These are phyloP conservation scores for Cucumis cinereus DNA, from an alignment of 306 rosid species.

Conservation along the genomic window DNA sequence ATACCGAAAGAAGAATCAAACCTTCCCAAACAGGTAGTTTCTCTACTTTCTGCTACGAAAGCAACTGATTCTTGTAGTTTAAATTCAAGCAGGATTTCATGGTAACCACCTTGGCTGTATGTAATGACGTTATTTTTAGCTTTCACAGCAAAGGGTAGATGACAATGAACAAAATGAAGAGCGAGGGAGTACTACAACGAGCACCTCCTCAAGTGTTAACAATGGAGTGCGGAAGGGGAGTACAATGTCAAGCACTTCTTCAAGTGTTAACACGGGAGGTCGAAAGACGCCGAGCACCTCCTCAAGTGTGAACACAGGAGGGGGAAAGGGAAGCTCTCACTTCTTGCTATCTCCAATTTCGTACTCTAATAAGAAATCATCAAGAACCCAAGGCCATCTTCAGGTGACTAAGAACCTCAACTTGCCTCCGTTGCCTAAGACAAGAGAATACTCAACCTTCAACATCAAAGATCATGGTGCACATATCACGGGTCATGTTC, in stretches of 20 bases:
- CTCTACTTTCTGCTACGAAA: neutral
- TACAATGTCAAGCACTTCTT: conserved; percentile 28
- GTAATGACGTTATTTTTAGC: conserved; percentile 23
- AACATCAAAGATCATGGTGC: conserved; percentile 19
- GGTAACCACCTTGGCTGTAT: neutral
- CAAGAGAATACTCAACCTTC: conserved; percentile 18
- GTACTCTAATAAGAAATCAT: conserved; percentile 18
- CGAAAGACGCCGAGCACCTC: conserved; percentile 29
- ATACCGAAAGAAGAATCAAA: conserved; percentile 22
- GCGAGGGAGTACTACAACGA: conserved; percentile 14
- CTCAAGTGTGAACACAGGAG: conserved; percentile 27
- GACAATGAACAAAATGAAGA: conserved; percentile 27
- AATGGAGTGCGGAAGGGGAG: conserved; percentile 15
- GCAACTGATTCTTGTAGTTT: neutral
- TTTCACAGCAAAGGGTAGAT: conserved; percentile 14
- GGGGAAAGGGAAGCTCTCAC: conserved; percentile 30
- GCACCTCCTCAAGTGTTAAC: conserved; percentile 39
- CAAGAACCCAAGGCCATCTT: conserved; percentile 13
- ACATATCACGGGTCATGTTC: conserved; percentile 23
- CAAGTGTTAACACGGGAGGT: conserved; percentile 27
- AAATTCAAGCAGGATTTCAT: neutral
- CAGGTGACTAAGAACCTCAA: conserved; percentile 10
- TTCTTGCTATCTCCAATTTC: conserved; percentile 23
- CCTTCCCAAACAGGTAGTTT: conserved; percentile 30
- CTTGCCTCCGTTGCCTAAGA: conserved; percentile 42